A percentile compares a stretch with the other conserved stretches of the same genome.
Conservation (phyloP, 2,329 filamentous ascomycete species). For the Fusarium fracticaudum region DNA sequence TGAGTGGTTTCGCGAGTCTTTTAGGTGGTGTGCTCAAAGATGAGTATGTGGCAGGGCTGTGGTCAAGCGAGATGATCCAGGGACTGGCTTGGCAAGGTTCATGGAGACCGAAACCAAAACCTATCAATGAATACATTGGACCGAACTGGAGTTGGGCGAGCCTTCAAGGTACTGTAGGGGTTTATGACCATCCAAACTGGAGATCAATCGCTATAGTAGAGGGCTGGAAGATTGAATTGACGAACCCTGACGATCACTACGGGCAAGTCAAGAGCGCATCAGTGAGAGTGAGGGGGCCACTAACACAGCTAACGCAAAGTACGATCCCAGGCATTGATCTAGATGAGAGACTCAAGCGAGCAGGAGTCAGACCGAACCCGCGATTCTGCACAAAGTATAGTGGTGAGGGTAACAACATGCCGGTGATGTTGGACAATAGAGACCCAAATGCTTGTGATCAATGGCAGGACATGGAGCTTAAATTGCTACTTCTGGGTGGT, state of each 20-base stretch:
- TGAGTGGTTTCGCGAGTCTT: rapidly evolving
- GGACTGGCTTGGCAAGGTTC: rapidly evolving
- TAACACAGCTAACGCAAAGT: rapidly evolving
- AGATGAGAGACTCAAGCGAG: background rate
- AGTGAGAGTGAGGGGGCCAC: rapidly evolving
- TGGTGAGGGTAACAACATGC: rapidly evolving
- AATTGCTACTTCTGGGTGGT: background rate
- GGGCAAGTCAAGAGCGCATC: background rate
- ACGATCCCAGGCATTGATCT: rapidly evolving
- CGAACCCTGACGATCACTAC: background rate
- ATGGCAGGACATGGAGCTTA: background rate
- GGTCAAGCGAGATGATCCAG: background rate
- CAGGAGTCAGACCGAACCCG: rapidly evolving
- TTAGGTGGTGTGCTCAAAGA: background rate
- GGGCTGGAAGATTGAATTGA: rapidly evolving
- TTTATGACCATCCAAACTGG: background rate
- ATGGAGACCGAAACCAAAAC: rapidly evolving
- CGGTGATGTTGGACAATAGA: rapidly evolving
- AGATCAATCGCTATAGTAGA: rapidly evolving
- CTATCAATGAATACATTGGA: background rate
- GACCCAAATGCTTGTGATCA: background rate
- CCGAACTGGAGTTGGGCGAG: background rate
- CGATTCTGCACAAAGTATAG: background rate
- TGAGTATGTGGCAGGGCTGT: background rate
- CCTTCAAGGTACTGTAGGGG: background rate